These are phyloP conservation scores for Chalaropsis thielavioides DNA, from an alignment of 2,329 filamentous ascomycete genomes.

Conservation along the genomic window DNA sequence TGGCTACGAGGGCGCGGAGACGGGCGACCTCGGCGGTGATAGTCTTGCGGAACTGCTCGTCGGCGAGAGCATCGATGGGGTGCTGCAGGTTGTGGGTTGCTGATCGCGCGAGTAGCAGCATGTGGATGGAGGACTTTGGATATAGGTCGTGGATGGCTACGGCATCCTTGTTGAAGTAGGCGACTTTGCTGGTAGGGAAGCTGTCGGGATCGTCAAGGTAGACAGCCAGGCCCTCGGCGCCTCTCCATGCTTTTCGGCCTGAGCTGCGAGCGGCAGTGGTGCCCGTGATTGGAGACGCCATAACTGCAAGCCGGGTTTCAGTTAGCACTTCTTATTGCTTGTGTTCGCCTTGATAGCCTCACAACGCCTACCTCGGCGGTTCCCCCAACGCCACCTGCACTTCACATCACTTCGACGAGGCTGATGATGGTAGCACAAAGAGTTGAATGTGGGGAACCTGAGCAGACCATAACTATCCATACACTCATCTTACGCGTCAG, in stretches of 20 bases:
- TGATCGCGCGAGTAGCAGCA: slow-evolving; percentile 73
- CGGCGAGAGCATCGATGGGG: slow-evolving; percentile 63
- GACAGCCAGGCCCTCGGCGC: slow-evolving; percentile 46
- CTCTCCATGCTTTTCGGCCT: slow-evolving; percentile 25
- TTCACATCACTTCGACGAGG: background rate
- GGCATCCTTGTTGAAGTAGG: slow-evolving; percentile 53
- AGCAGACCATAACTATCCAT: background rate
- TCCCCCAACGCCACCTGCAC: no score
- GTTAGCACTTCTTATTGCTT: background rate
- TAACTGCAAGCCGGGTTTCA: background rate
- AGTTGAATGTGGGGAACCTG: background rate
- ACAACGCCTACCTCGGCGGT: background rate
- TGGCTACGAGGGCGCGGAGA: slow-evolving; percentile 52
- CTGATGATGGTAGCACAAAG: slow-evolving; percentile 4
- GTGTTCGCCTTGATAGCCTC: background rate
- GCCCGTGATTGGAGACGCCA: background rate
- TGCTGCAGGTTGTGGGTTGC: slow-evolving; percentile 45
- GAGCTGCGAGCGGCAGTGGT: background rate
- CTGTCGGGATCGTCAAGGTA: slow-evolving; percentile 52
- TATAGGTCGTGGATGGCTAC: slow-evolving; percentile 70
- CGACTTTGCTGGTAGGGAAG: slow-evolving; percentile 45
- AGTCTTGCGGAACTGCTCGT: slow-evolving; percentile 50
- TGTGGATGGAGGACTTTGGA: slow-evolving; percentile 73
- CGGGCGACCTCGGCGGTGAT: slow-evolving; percentile 46
- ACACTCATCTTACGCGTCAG: no score